Evolutionary conservation across 1,284 basidiomycete genomes (phyloP), one percentile per base, ranked within the genome.

Genomic region (Ganoderma resinaceum): DNA sequence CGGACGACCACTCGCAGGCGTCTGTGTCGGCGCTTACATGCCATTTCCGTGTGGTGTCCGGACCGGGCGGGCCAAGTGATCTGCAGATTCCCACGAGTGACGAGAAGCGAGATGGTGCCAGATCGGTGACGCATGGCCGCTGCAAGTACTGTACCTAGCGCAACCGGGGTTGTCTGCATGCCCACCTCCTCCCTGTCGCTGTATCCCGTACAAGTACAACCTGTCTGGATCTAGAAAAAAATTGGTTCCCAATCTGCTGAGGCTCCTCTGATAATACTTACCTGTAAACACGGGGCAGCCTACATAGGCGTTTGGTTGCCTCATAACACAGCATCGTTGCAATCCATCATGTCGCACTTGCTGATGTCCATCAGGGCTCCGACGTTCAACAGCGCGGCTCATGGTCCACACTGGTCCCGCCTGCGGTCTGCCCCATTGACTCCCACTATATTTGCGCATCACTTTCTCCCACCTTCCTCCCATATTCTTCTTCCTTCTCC

Each of bases 261-360:
- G 7, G 23, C 23, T 18, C 23, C 29, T 33, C 26, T 4, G 18
- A 18, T 55, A n/a, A n/a, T n/a, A n/a, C n/a, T n/a, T n/a, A 18
- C 16, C n/a, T 60, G 37, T 23, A 42, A 26, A 5, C n/a, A 16
- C 33, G 5, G 20, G n/a, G 33, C 55, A n/a, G 33, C 18, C 29
- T 3, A 5, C n/a, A 12, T 12, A 60, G 37, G 33, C 35, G n/a
- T 38, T 23, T 35, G 35, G 62, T 66, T 63, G 63, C 65, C 40
- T 37, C 63, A 55, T 59, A 70, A 69, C 69, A 70, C 62, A 65
- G 63, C 69, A 71, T 70, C 57, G 67, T 67, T 29, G 65, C 66
- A 73, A 69, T 68, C 66, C 72, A 73, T 73, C 72, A 73, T 70
- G 72, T 73, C 72, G 67, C 72, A 65, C 66, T 62, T 59, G 57